phyloP scores from a whole-genome alignment of 1,139 yeast genomes.

The Kodamaea plutei region DNA sequence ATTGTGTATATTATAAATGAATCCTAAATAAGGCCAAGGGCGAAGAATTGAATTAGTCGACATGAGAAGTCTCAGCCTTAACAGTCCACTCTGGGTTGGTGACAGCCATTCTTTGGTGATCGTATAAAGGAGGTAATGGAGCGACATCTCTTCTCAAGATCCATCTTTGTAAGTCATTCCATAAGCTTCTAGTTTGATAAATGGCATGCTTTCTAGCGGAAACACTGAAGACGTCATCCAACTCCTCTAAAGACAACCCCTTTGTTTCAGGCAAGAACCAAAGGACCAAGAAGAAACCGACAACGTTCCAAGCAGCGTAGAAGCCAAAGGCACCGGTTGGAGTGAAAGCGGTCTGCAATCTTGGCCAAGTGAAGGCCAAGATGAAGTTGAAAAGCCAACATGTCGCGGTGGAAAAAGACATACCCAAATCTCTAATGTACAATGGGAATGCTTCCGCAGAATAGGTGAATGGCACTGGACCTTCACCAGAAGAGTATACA shows the following conservation, averaged over 20 bases:
- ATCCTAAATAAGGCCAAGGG: no score
- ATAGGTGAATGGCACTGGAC: conserved; percentile 88
- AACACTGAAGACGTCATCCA: conserved; percentile 66
- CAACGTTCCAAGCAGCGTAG: conserved; percentile 83
- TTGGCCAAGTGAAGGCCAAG: conserved; percentile 81
- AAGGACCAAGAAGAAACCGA: conserved; percentile 66
- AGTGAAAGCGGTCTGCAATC: conserved; percentile 58
- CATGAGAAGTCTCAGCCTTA: conserved; percentile 47
- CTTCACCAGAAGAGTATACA: conserved; percentile 82
- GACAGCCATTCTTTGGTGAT: conserved; percentile 55
- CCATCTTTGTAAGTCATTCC: conserved; percentile 41
- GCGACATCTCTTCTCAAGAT: conserved; percentile 40
- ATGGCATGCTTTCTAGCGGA: conserved; percentile 51
- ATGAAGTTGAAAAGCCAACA: conserved; percentile 85
- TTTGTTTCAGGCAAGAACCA: conserved; percentile 71
- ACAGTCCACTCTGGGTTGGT: conserved; percentile 60
- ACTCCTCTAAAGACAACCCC: conserved; percentile 64
- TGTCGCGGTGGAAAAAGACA: conserved; percentile 81
- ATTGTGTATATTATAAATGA: no score
- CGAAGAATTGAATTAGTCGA: conserved; percentile 34
- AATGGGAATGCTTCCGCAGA: conserved; percentile 87
- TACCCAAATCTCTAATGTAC: conserved; percentile 80
- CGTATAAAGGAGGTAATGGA: conserved; percentile 52
- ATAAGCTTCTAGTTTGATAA: conserved; percentile 47
- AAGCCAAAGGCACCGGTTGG: conserved; percentile 86